Base-by-base conservation (phyloP, 1,284 basidiomycete genomes). In the Trichosporon coremiiforme region DNA sequence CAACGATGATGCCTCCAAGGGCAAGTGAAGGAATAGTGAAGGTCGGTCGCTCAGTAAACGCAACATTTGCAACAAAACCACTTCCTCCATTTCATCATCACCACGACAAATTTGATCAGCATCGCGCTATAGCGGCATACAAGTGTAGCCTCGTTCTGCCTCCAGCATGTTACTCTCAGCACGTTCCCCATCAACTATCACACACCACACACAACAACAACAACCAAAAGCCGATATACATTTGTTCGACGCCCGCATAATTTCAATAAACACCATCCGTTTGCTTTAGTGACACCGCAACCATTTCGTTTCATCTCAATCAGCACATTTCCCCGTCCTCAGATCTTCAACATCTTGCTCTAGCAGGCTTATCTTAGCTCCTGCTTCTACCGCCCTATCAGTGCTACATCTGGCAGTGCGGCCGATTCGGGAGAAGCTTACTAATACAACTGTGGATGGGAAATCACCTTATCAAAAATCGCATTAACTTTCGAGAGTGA, bases 1-100 rank as follows among this genome's bases (percentile, higher is more conserved):
- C 60, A 64, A 53, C 60, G 70, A 67, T 20, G 71, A 66, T 17
- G 68, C 41, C 25, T 33, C 57, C 12, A 62, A 62, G 57, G 57
- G 29, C 57, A 62, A 62, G 29, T 62, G 57, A 62, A n/a, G 29
- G 13, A 29, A 33, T 8, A 33, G n/a, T 55, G 53, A 29, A 31
- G 22, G 12, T 20, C 22, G 25, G 25, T 57, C 53, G 50, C 22
- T 57, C 53, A 31, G 25, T 57, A 10, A 29, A 29, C 13, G 53
- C 22, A 25, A 25, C 5, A 8, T 15, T 25, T 29, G 41, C 41
- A 45, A 45, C 17, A 45, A 25, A 22, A 25, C 20, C 50, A 10
- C 53, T 29, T 5, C 22, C 4, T 57, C 25, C 9, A 29, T 25
- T 4, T n/a, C 31, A 33, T 25, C 25, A 25, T 9, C 57, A 33